These are phyloP conservation scores for Pseudovirgaria hyperparasitica DNA, from an alignment of 2,329 filamentous ascomycete species.

Conservation along the genomic window DNA sequence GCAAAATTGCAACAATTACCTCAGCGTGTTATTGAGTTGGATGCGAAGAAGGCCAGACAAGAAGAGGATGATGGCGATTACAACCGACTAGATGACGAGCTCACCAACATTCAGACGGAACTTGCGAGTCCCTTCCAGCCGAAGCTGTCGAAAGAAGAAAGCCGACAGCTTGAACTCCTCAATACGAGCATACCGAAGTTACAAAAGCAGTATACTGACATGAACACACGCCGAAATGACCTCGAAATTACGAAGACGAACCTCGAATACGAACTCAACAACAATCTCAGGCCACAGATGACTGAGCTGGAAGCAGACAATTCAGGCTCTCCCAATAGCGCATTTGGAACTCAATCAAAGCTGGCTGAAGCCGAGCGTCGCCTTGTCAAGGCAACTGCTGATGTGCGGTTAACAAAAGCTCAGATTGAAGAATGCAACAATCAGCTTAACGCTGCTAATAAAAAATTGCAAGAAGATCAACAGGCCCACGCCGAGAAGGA, in stretches of 20 bases:
- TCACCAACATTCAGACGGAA: slow-evolving; percentile 68
- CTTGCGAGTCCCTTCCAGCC: slow-evolving; percentile 84
- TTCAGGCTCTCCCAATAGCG: too few relatives aligned
- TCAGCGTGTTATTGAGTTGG: slow-evolving; percentile 59
- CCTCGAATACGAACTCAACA: slow-evolving; percentile 76
- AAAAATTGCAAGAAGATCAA: slow-evolving; percentile 65
- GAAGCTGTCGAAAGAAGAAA: slow-evolving; percentile 69
- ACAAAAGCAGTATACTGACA: slow-evolving; percentile 61
- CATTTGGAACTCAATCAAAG: too few relatives aligned
- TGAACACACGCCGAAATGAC: slow-evolving; percentile 61
- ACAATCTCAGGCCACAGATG: slow-evolving; percentile 75
- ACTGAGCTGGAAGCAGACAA: slow-evolving; percentile 74
- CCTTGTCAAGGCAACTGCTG: too few relatives aligned
- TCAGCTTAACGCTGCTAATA: slow-evolving; percentile 51
- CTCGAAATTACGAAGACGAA: slow-evolving; percentile 70
- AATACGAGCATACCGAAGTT: slow-evolving; percentile 58
- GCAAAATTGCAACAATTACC: slow-evolving; percentile 64
- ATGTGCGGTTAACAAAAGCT: too few relatives aligned
- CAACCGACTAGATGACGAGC: slow-evolving; percentile 52
- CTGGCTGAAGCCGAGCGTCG: too few relatives aligned
- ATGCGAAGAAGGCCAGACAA: slow-evolving; percentile 50
- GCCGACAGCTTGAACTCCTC: slow-evolving; percentile 62
- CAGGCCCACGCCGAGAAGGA: slow-evolving; percentile 50
- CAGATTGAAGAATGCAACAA: too few relatives aligned
- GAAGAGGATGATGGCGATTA: slow-evolving; percentile 55